Conservation (phyloP, 1,139 yeast genomes). For the Lodderomyces metapsilosis region DNA sequence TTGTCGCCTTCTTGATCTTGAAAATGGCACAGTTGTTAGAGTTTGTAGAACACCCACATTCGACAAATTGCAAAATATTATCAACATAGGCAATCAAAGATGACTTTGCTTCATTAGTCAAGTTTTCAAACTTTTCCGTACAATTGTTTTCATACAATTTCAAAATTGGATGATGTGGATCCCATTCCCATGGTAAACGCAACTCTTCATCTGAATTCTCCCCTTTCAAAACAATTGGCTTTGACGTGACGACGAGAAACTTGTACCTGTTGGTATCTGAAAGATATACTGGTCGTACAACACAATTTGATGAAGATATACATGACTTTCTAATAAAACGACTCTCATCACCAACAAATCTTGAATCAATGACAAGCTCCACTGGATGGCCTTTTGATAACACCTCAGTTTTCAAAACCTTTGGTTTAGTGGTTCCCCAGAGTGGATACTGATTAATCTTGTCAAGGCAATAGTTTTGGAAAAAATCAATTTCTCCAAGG, state of each 20-base stretch:
- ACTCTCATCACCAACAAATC: conserved; percentile 74
- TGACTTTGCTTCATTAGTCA: conserved; percentile 51
- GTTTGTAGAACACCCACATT: conserved; percentile 66
- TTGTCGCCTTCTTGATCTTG: conserved; percentile 61
- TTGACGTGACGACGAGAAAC: conserved; percentile 59
- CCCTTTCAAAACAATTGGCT: conserved; percentile 41
- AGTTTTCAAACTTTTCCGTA: conserved; percentile 45
- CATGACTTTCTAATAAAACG: conserved; percentile 79
- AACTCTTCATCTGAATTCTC: conserved; percentile 55
- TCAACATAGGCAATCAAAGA: conserved; percentile 60
- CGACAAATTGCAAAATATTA: conserved; percentile 52
- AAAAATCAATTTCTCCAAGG: conserved; percentile 70
- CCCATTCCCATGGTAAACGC: conserved; percentile 89
- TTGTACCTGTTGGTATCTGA: conserved; percentile 45
- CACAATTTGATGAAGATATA: conserved; percentile 62
- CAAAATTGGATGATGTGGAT: conserved; percentile 67
- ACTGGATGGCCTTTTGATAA: conserved; percentile 16
- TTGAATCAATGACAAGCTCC: conserved; percentile 71
- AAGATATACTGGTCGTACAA: conserved; percentile 52
- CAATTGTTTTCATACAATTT: conserved; percentile 37
- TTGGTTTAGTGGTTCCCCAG: conserved; percentile 87
- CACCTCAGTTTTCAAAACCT: conserved; percentile 53
- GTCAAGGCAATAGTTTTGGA: conserved; percentile 60
- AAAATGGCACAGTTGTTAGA: conserved; percentile 53
- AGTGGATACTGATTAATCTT: conserved; percentile 71